Evolutionary conservation across 164 flowering plant species (phyloP).

Genomic region (Pachysandra terminalis): DNA sequence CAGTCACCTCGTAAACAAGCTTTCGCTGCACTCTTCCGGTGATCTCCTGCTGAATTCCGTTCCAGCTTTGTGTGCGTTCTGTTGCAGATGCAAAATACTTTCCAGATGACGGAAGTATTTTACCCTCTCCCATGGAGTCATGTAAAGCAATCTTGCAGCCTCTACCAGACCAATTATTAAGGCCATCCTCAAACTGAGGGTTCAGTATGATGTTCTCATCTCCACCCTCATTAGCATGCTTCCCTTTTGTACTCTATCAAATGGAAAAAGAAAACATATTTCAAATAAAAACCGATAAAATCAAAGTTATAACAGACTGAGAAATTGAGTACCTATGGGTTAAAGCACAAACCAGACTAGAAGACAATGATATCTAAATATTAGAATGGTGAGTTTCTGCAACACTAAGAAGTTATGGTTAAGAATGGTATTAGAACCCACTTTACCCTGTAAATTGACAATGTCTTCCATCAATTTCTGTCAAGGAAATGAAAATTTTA

Average conservation of each 20-base stretch:
- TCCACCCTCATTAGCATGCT: slow-evolving; percentile 14
- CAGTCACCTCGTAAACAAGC: slow-evolving; percentile 56
- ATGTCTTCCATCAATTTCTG: too few relatives aligned
- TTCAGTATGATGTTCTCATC: slow-evolving; percentile 57
- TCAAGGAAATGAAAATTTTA: too few relatives aligned
- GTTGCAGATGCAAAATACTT: slow-evolving; percentile 62
- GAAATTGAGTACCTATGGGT: too few relatives aligned
- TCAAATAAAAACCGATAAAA: not conserved
- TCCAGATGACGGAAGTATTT: slow-evolving; percentile 50
- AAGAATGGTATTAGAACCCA: too few relatives aligned
- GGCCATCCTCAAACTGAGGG: slow-evolving; percentile 60
- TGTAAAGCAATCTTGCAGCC: slow-evolving; percentile 54
- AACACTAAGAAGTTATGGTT: too few relatives aligned
- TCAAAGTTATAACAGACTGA: not conserved
- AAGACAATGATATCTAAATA: too few relatives aligned
- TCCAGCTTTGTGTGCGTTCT: slow-evolving; percentile 62
- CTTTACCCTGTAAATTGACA: too few relatives aligned
- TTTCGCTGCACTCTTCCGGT: slow-evolving; percentile 59
- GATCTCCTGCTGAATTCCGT: slow-evolving; percentile 77
- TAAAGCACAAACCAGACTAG: too few relatives aligned
- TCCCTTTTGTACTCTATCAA: slow-evolving; percentile 14
- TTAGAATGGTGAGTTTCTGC: too few relatives aligned
- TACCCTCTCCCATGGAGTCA: slow-evolving; percentile 61
- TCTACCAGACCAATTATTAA: slow-evolving; percentile 69
- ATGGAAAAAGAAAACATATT: not conserved